These are phyloP conservation scores for Exserohilum turcica DNA, from an alignment of 2,329 filamentous ascomycete species.

Conservation along the genomic window DNA sequence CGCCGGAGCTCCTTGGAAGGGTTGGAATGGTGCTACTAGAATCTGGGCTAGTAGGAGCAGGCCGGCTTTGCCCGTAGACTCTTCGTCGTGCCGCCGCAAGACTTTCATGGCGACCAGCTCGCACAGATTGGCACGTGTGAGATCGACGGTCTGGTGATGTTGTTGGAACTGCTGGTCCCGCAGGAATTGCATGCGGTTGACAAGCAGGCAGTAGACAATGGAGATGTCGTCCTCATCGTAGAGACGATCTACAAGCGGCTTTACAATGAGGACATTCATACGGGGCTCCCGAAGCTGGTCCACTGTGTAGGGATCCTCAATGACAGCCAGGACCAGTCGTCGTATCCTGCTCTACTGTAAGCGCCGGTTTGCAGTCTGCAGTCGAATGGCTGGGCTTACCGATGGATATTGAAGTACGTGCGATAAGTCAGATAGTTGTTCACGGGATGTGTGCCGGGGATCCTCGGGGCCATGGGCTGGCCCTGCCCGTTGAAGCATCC, in stretches of 20 bases:
- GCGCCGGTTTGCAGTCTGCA: neutral
- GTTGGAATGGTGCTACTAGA: conserved; percentile 81
- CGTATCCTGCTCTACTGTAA: conserved; percentile 45
- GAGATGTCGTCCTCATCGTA: conserved; percentile 81
- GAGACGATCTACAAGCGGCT: conserved; percentile 81
- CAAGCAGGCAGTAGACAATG: conserved; percentile 81
- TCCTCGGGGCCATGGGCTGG: conserved; percentile 42
- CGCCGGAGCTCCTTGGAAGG: conserved; percentile 79
- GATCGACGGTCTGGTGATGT: conserved; percentile 81
- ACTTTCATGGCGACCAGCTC: conserved; percentile 80
- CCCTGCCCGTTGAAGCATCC: conserved; percentile 50
- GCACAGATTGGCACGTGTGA: conserved; percentile 76
- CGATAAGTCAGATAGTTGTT: conserved; percentile 69
- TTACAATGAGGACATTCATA: conserved; percentile 79
- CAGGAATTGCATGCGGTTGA: conserved; percentile 80
- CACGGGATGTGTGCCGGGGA: conserved; percentile 56
- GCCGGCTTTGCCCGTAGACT: conserved; percentile 71
- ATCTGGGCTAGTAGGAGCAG: conserved; percentile 77
- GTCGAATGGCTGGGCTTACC: conserved; percentile 42
- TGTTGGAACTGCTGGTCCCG: conserved; percentile 75
- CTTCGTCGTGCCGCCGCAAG: conserved; percentile 77
- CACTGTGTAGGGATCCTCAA: conserved; percentile 68
- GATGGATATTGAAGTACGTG: conserved; percentile 79
- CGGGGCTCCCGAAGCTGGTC: conserved; percentile 80
- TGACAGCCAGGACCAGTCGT: conserved; percentile 53